Evolutionary conservation across 768 basidiomycete genomes (phyloP).

Genomic region (Tulasnella calospora): DNA sequence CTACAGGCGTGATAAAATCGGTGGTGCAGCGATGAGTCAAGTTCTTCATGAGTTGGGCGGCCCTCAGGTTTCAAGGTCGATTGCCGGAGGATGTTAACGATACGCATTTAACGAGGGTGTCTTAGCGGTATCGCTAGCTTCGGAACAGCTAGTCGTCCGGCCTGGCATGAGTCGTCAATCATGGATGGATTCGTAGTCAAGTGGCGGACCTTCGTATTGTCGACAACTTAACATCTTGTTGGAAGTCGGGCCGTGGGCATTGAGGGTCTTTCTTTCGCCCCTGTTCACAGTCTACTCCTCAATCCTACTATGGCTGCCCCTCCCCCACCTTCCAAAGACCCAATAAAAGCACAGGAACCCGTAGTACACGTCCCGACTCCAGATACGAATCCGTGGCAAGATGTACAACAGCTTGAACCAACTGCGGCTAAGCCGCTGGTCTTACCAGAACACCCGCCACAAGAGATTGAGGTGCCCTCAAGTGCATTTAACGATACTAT

Average conservation of each 20-base stretch:
- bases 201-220: too few relatives aligned
- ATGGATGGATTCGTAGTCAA: too few relatives aligned
- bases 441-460: background rate
- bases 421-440: background rate
- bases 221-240: background rate
- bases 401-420: background rate
- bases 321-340: background rate
- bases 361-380: background rate
- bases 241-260: constrained; percentile 7
- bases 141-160: constrained; percentile 29
- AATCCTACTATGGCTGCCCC: background rate
- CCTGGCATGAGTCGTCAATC: constrained; percentile 16
- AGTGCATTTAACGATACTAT: constrained; percentile 14
- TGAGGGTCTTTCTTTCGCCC: background rate
- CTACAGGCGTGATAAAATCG: too few relatives aligned
- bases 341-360: background rate
- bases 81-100: too few relatives aligned
- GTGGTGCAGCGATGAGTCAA: too few relatives aligned
- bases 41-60: too few relatives aligned
- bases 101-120: too few relatives aligned
- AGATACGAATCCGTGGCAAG: constrained; percentile 9
- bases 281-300: constrained; percentile 1
- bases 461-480: background rate
- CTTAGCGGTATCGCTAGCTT: too few relatives aligned
- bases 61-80: too few relatives aligned